Percentiles rank a stretch among this genome's conserved stretches.
These are phyloP conservation scores for Diaporthe citrichinensis DNA, from an alignment of 2,329 filamentous ascomycete species.

Conservation along the genomic window DNA sequence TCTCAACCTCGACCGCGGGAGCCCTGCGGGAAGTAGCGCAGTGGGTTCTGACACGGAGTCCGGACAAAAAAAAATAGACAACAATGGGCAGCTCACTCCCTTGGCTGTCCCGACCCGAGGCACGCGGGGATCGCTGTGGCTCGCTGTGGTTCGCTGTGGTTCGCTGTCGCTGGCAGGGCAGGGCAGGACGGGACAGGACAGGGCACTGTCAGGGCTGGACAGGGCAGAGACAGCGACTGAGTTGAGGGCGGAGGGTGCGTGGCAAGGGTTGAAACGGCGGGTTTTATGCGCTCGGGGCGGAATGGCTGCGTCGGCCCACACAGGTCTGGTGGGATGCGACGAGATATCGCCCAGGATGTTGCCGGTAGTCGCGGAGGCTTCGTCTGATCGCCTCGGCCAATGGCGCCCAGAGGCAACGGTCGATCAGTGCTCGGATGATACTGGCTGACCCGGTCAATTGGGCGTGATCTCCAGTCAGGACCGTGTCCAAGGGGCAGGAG, in stretches of 20 bases:
- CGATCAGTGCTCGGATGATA: constrained; percentile 26
- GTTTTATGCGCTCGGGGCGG: constrained; percentile 33
- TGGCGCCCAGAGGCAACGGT: constrained; percentile 22
- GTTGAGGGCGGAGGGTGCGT: constrained; percentile 6
- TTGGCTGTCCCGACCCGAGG: constrained; percentile 30
- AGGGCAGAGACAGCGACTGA: constrained; percentile 13
- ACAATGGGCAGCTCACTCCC: constrained; percentile 17
- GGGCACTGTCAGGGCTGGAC: constrained; percentile 15
- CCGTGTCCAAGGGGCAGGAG: constrained; percentile 1
- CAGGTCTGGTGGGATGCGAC: constrained; percentile 26
- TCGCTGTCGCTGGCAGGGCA: constrained; percentile 6
- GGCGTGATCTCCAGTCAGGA: constrained; percentile 29
- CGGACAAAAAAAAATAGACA: background rate
- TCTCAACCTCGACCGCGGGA: constrained; percentile 30
- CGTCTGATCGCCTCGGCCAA: constrained; percentile 33
- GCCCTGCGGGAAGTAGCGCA: constrained; percentile 22
- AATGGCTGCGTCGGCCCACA: constrained; percentile 32
- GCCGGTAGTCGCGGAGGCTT: constrained; percentile 23
- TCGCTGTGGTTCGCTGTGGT: background rate
- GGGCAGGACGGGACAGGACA: constrained; percentile 10
- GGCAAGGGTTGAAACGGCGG: constrained; percentile 34
- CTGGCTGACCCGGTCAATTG: constrained; percentile 10
- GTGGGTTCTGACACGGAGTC: constrained; percentile 15
- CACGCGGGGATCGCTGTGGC: constrained; percentile 20
- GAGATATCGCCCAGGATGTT: constrained; percentile 26